Conservation (phyloP, 768 basidiomycete species). For the Floccularia luteovirens region DNA sequence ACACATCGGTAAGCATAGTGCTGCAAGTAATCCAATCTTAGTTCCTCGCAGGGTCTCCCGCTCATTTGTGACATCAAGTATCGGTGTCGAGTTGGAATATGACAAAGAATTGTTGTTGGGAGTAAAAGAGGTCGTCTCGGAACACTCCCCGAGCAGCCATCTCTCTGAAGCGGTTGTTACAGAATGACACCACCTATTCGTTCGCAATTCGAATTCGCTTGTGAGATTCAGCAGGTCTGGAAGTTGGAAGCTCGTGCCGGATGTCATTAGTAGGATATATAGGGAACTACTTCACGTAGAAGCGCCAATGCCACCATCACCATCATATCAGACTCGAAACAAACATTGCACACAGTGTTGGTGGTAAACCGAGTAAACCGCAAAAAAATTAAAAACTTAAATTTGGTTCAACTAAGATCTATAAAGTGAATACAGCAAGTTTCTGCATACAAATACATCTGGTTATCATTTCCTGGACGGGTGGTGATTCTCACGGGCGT, state of each 20-base stretch:
- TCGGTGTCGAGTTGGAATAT: too few species aligned
- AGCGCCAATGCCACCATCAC: too few species aligned
- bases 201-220: conserved; percentile 9
- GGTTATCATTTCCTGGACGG: too few species aligned
- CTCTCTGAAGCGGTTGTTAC: conserved; percentile 9
- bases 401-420: too few species aligned
- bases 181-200: conserved; percentile 9
- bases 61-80: conserved; percentile 9
- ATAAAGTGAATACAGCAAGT: too few species aligned
- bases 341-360: too few species aligned
- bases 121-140: neutral
- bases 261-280: neutral
- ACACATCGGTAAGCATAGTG: conserved; percentile 51
- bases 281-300: too few species aligned
- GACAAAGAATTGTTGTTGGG: neutral
- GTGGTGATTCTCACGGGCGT: too few species aligned
- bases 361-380: too few species aligned
- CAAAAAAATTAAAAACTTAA: too few species aligned
- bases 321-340: too few species aligned
- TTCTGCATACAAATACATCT: too few species aligned
- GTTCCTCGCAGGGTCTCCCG: conserved; percentile 15
- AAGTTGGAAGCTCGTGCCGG: conserved; percentile 10
- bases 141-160: conserved; percentile 5
- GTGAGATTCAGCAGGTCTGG: conserved; percentile 11
- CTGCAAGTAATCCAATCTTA: conserved; percentile 43